Conservation (phyloP, 2,329 filamentous ascomycete genomes). For the Clonostachys sp. region DNA sequence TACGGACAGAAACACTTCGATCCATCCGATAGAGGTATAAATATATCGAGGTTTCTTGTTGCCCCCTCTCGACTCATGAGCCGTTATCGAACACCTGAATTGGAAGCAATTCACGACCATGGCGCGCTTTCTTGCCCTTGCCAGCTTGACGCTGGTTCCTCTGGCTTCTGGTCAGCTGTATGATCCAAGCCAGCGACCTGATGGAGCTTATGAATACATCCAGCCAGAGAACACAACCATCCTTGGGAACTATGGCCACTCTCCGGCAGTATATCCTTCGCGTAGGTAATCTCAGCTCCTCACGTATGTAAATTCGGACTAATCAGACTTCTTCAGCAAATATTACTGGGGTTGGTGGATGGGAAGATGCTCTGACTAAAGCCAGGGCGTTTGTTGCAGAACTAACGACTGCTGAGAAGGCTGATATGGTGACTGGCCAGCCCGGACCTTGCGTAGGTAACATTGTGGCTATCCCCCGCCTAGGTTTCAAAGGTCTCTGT, state of each 20-base stretch:
- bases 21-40: too few species aligned
- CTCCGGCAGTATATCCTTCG: constrained; percentile 25
- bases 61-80: too few species aligned
- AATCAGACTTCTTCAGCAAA: constrained; percentile 20
- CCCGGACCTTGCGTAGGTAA: constrained; percentile 25
- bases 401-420: constrained; percentile 20
- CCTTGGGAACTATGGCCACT: constrained; percentile 30
- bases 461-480: constrained; percentile 28
- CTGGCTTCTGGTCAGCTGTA: constrained; percentile 17
- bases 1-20: too few species aligned
- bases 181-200: constrained; percentile 10
- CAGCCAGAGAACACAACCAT: constrained; percentile 34
- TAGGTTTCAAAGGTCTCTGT: constrained; percentile 36
- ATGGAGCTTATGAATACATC: constrained; percentile 28
- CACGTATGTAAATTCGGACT: not conserved
- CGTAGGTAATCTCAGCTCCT: constrained; percentile 17
- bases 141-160: constrained; percentile 21
- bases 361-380: constrained; percentile 28
- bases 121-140: constrained; percentile 7
- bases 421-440: constrained; percentile 23
- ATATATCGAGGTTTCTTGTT: too few species aligned
- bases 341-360: constrained; percentile 22
- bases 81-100: too few species aligned
- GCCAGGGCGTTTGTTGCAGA: constrained; percentile 22
- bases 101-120: too few species aligned